Percentiles rank a stretch among this genome's conserved stretches.
phyloP scores from a whole-genome alignment of 352 stramenopile species.

The Globisporangium acanthophoron region DNA sequence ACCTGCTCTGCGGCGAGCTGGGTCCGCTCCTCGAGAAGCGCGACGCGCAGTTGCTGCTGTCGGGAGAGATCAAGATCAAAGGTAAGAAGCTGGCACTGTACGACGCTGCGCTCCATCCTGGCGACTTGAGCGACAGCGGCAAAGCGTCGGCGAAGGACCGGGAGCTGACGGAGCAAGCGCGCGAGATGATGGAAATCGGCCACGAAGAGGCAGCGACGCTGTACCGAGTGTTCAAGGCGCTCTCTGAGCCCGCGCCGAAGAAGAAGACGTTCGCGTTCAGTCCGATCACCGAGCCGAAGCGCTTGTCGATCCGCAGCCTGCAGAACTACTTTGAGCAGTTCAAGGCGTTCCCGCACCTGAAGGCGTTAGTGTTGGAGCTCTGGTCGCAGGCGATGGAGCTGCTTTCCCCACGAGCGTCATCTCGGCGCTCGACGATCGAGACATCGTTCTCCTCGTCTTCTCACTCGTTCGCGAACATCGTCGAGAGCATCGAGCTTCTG shows the following conservation, averaged over 20 bases:
- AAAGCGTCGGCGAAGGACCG: conserved; percentile 19
- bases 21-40: conserved; percentile 46
- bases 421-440: background rate
- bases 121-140: conserved; percentile 1
- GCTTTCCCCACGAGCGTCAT: conserved; percentile 9
- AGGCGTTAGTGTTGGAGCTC: conserved; percentile 34
- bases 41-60: conserved; percentile 50
- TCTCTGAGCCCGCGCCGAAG: conserved; percentile 44
- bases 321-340: conserved; percentile 66
- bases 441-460: background rate
- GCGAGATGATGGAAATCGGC: conserved; percentile 40
- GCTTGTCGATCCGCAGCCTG: conserved; percentile 56
- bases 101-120: conserved; percentile 36
- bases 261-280: conserved; percentile 37
- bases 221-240: conserved; percentile 41
- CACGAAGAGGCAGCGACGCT: conserved; percentile 45
- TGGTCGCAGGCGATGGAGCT: conserved; percentile 57
- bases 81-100: conserved; percentile 55
- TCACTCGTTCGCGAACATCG: conserved; percentile 23
- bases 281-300: conserved; percentile 16
- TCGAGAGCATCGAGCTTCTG: conserved; percentile 49
- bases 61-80: conserved; percentile 58
- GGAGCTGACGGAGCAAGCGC: conserved; percentile 34
- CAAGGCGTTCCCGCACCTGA: conserved; percentile 37
- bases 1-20: conserved; percentile 57